Evolutionary conservation across 2,329 filamentous ascomycete species (phyloP).

Genomic region (Intubia oerlemansii): DNA sequence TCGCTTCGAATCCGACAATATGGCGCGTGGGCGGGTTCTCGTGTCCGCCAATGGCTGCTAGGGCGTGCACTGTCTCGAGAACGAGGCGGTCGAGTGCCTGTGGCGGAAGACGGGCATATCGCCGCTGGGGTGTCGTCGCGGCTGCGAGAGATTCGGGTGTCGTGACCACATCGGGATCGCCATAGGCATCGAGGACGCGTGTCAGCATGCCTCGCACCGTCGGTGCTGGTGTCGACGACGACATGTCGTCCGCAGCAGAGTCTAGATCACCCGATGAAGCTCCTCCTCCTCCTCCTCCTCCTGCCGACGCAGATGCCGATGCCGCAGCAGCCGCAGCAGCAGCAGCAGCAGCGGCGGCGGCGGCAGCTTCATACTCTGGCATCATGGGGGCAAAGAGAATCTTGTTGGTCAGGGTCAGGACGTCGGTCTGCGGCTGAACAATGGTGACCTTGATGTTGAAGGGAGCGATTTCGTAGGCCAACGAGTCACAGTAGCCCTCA

Average conservation of each 20-base stretch:
- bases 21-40: slow-evolving; percentile 89
- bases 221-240: slow-evolving; percentile 28
- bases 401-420: slow-evolving; percentile 67
- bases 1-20: slow-evolving; percentile 80
- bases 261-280: too few relatives aligned
- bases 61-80: slow-evolving; percentile 72
- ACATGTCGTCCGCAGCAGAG: not conserved
- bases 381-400: slow-evolving; percentile 69
- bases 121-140: slow-evolving; percentile 43
- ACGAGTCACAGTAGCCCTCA: slow-evolving; percentile 85
- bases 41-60: slow-evolving; percentile 82
- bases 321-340: slow-evolving; percentile 38
- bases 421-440: slow-evolving; percentile 87
- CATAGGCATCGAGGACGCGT: slow-evolving; percentile 56
- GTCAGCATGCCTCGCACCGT: slow-evolving; percentile 66
- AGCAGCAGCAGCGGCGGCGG: slow-evolving; percentile 28
- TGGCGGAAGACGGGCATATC: slow-evolving; percentile 54
- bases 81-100: slow-evolving; percentile 53
- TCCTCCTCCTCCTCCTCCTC: too few relatives aligned
- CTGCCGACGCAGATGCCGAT: too few relatives aligned
- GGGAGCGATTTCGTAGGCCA: slow-evolving; percentile 89
- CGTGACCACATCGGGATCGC: slow-evolving; percentile 32
- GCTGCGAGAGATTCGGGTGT: slow-evolving; percentile 18
- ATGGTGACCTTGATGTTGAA: slow-evolving; percentile 96
- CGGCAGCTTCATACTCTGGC: slow-evolving; percentile 16